These are phyloP conservation scores for Tagetes erecta DNA, from an alignment of 129 eudicot genomes.

Conservation along the genomic window DNA sequence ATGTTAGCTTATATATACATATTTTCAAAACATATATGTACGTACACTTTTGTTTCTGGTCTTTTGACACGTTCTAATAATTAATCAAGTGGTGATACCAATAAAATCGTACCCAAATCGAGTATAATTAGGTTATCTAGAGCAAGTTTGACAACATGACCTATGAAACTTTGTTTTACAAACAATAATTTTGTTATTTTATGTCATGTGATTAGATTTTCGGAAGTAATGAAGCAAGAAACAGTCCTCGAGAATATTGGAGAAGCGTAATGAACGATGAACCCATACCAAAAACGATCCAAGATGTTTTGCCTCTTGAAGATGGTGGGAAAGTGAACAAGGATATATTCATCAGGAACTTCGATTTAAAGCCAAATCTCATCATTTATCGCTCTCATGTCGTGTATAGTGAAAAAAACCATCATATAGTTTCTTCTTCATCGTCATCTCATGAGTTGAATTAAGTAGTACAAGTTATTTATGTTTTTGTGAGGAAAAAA, in stretches of 20 bases:
- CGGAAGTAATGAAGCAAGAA: slow-evolving; percentile 41
- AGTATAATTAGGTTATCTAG: not conserved
- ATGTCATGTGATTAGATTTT: slow-evolving; percentile 34
- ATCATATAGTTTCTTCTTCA: slow-evolving; percentile 26
- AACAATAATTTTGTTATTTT: slow-evolving; percentile 2
- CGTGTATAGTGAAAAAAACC: slow-evolving; percentile 26
- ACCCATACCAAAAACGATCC: slow-evolving; percentile 61
- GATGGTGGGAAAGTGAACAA: slow-evolving; percentile 20
- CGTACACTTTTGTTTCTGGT: not conserved
- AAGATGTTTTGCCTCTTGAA: slow-evolving; percentile 34
- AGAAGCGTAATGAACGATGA: slow-evolving; percentile 59
- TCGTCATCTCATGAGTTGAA: slow-evolving; percentile 21
- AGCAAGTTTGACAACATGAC: not conserved
- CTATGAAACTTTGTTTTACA: not conserved
- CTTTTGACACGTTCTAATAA: not conserved
- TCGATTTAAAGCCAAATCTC: slow-evolving; percentile 32
- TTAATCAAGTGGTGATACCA: not conserved
- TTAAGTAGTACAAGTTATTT: slow-evolving; percentile 10
- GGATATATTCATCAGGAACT: slow-evolving; percentile 38
- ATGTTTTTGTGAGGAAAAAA: slow-evolving; percentile 21
- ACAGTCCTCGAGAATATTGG: slow-evolving; percentile 59
- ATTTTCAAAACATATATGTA: not conserved
- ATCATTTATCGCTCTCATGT: slow-evolving; percentile 52
- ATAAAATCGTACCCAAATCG: not conserved
- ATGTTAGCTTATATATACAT: not conserved